Evolutionary conservation across 2,329 filamentous ascomycete genomes (phyloP).

Genomic region (Paecilomyces formosus): DNA sequence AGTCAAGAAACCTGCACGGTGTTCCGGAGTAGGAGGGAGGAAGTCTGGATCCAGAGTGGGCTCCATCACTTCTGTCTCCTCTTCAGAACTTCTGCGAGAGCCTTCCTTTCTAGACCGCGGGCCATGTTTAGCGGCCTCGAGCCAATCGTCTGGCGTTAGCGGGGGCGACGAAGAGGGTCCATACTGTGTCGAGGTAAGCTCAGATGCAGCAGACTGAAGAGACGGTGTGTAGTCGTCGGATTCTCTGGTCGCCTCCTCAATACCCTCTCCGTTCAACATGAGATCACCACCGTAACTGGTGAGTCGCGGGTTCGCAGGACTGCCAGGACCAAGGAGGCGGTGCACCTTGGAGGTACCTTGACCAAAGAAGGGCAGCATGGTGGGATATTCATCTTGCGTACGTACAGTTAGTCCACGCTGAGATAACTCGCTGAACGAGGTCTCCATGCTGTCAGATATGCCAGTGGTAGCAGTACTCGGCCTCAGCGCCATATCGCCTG

Average conservation of each 20-base stretch:
- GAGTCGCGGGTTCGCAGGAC: slow-evolving; percentile 14
- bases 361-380: slow-evolving; percentile 24
- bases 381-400: slow-evolving; percentile 16
- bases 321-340: slow-evolving; percentile 16
- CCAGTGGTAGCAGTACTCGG: slow-evolving; percentile 23
- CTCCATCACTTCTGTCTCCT: background rate
- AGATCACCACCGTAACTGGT: slow-evolving; percentile 14
- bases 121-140: slow-evolving; percentile 29
- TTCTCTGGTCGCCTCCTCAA: slow-evolving; percentile 14
- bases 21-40: background rate
- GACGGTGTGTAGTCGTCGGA: slow-evolving; percentile 15
- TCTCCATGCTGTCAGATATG: slow-evolving; percentile 22
- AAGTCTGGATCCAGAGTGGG: background rate
- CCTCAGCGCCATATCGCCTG: slow-evolving; percentile 22
- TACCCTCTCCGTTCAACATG: slow-evolving; percentile 13
- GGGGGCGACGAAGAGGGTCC: slow-evolving; percentile 19
- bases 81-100: background rate
- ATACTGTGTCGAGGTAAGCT: slow-evolving; percentile 2
- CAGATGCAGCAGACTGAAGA: slow-evolving; percentile 9
- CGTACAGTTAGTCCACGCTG: slow-evolving; percentile 13
- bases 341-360: slow-evolving; percentile 18
- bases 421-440: slow-evolving; percentile 24
- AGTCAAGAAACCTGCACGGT: background rate
- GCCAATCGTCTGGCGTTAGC: slow-evolving; percentile 35
- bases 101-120: slow-evolving; percentile 12